Evolutionary conservation across 768 basidiomycete species (phyloP).

Genomic region (Boletellus ananas): DNA sequence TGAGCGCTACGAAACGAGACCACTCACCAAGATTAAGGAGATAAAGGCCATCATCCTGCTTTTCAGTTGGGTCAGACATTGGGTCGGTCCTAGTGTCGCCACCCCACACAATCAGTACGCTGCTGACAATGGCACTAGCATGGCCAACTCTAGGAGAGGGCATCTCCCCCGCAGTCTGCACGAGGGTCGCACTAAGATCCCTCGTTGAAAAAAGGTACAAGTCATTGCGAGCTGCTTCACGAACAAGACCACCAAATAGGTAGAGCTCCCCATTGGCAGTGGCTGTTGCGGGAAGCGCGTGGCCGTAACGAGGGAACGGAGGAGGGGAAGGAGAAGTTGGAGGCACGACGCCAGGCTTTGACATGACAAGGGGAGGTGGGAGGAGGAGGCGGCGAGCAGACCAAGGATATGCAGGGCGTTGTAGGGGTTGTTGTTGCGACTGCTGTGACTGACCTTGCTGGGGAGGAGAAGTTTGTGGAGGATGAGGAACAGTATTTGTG

Average conservation of each 20-base stretch:
- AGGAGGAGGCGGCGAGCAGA: conserved; percentile 69
- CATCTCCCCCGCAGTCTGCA: conserved; percentile 86
- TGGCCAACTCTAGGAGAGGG: conserved; percentile 94
- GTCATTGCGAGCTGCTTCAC: conserved; percentile 87
- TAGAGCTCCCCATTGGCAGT: conserved; percentile 86
- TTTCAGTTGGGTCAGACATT: conserved; percentile 57
- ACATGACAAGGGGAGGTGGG: conserved; percentile 60
- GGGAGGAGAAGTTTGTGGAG: conserved; percentile 30
- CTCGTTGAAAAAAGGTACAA: conserved; percentile 85
- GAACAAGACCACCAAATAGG: conserved; percentile 94
- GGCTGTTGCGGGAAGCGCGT: conserved; percentile 79
- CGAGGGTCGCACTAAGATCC: conserved; percentile 71
- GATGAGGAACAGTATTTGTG: conserved; percentile 26
- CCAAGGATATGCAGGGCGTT: conserved; percentile 78
- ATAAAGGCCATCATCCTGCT: conserved; percentile 91
- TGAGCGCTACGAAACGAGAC: not conserved
- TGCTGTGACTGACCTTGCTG: conserved; percentile 33
- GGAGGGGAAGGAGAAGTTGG: conserved; percentile 71
- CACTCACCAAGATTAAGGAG: conserved; percentile 86
- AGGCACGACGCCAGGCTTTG: conserved; percentile 61
- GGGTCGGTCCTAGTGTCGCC: conserved; percentile 89
- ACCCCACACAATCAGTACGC: conserved; percentile 96
- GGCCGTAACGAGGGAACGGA: conserved; percentile 96
- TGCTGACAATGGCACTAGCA: conserved; percentile 92
- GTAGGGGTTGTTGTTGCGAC: conserved; percentile 30